Evolutionary conservation across 768 basidiomycete species (phyloP).

Genomic region (Baorangia bicolor): DNA sequence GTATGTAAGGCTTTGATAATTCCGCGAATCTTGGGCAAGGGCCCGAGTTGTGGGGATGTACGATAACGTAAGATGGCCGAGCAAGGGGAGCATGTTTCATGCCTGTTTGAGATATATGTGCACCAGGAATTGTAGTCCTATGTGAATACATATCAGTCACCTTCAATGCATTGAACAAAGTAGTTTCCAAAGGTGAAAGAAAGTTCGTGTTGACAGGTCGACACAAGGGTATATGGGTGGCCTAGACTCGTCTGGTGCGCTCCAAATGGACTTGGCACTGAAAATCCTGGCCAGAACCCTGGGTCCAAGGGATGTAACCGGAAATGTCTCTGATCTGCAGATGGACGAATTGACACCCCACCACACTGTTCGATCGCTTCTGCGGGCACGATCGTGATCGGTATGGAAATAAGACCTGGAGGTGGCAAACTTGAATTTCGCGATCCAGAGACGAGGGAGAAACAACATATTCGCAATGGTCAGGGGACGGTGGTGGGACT

Average conservation of each 20-base stretch:
- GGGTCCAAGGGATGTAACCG: not conserved
- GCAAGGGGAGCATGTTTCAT: not conserved
- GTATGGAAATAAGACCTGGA: slow-evolving; percentile 1
- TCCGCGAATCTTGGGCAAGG: slow-evolving; percentile 2
- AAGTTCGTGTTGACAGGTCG: not conserved
- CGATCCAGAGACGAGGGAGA: not conserved
- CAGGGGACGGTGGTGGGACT: not conserved
- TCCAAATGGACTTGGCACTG: slow-evolving; percentile 1
- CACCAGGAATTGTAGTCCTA: not conserved
- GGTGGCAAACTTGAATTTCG: slow-evolving; percentile 1
- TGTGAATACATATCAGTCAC: not conserved
- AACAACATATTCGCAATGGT: not conserved
- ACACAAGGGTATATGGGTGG: not conserved
- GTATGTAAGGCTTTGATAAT: not conserved
- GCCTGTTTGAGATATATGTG: not conserved
- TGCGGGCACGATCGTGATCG: slow-evolving; percentile 25
- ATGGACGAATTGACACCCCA: slow-evolving; percentile 3
- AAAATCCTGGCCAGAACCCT: not conserved
- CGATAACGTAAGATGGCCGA: slow-evolving; percentile 17
- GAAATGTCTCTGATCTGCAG: slow-evolving; percentile 18
- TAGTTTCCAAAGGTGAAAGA: not conserved
- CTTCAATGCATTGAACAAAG: not conserved
- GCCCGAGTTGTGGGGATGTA: not conserved
- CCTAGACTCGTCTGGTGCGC: not conserved
- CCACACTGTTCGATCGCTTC: slow-evolving; percentile 5